Conservation (phyloP, 2,329 filamentous ascomycete species). For the Cladosporium sp. region DNA sequence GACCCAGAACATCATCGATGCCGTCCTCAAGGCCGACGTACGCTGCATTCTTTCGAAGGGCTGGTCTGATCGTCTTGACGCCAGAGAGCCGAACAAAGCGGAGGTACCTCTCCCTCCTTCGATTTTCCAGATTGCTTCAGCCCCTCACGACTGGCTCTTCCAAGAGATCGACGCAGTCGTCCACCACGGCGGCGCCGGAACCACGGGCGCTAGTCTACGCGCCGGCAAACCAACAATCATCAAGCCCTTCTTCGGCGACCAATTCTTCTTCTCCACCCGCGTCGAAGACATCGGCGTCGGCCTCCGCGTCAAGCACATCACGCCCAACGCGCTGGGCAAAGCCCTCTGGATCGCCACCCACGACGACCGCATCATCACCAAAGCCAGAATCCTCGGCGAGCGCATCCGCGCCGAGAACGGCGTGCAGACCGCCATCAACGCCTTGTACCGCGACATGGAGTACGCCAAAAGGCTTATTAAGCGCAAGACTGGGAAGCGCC, state of each 20-base stretch:
- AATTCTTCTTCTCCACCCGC: conserved; percentile 89
- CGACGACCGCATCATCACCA: conserved; percentile 85
- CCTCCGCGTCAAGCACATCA: conserved; percentile 83
- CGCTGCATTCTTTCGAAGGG: conserved; percentile 94
- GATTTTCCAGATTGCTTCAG: conserved; percentile 84
- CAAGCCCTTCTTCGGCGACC: conserved; percentile 95
- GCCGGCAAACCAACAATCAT: conserved; percentile 93
- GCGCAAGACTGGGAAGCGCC: conserved; percentile 40
- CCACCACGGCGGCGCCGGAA: conserved; percentile 92
- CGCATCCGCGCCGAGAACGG: conserved; percentile 90
- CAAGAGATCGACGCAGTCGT: conserved; percentile 88
- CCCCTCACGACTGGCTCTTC: conserved; percentile 97
- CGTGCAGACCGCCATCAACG: conserved; percentile 85
- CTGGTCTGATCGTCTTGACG: conserved; percentile 83
- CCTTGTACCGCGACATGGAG: conserved; percentile 91
- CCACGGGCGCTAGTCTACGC: conserved; percentile 87
- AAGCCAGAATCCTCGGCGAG: conserved; percentile 78
- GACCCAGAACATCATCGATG: conserved; percentile 90
- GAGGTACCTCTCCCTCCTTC: conserved; percentile 73
- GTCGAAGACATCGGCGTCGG: conserved; percentile 94
- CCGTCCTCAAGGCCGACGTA: conserved; percentile 86
- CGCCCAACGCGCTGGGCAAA: conserved; percentile 78
- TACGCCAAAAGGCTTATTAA: conserved; percentile 85
- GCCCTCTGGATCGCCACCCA: conserved; percentile 91
- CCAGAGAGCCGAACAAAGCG: conserved; percentile 57